Percentiles rank a stretch among this genome's conserved stretches.
phyloP scores from a whole-genome alignment of 345 rosid species.

The Cochlearia excelsa region DNA sequence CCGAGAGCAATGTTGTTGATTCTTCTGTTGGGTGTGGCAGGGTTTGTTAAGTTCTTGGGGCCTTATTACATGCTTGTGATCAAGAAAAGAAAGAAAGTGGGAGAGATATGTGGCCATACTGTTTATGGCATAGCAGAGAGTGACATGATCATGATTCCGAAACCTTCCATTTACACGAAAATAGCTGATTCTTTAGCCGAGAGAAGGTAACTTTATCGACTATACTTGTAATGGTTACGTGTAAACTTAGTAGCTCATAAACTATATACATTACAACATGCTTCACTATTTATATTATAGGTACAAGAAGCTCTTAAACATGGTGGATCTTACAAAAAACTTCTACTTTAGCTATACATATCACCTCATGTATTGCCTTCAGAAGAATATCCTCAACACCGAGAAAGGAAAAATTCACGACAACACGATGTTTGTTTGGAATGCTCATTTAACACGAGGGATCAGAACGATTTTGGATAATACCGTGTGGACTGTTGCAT shows the following conservation, averaged over 20 bases:
- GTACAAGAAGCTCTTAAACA: slow-evolving; percentile 86
- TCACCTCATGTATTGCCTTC: slow-evolving; percentile 72
- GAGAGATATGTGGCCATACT: slow-evolving; percentile 70
- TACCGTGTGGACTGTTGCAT: slow-evolving; percentile 83
- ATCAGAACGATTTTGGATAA: slow-evolving; percentile 59
- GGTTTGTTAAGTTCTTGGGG: slow-evolving; percentile 81
- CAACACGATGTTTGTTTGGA: slow-evolving; percentile 87
- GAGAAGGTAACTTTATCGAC: slow-evolving; percentile 47
- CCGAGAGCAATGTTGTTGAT: slow-evolving; percentile 5
- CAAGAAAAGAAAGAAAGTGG: slow-evolving; percentile 76
- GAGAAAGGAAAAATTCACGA: slow-evolving; percentile 45
- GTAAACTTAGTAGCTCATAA: background rate
- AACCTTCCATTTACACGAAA: slow-evolving; percentile 50
- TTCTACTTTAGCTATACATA: slow-evolving; percentile 97
- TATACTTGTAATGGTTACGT: slow-evolving; percentile 42
- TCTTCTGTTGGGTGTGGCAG: slow-evolving; percentile 37
- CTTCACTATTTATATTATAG: slow-evolving; percentile 35
- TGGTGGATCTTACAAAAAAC: slow-evolving; percentile 87
- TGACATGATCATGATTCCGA: slow-evolving; percentile 60
- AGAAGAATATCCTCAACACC: slow-evolving; percentile 53
- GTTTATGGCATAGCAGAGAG: slow-evolving; percentile 63
- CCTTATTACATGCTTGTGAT: slow-evolving; percentile 86
- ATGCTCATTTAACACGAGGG: slow-evolving; percentile 67
- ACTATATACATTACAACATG: slow-evolving; percentile 5
- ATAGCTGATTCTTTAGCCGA: slow-evolving; percentile 70